These are phyloP conservation scores for Fusarium nanum DNA, from an alignment of 2,329 filamentous ascomycete species.

Conservation along the genomic window DNA sequence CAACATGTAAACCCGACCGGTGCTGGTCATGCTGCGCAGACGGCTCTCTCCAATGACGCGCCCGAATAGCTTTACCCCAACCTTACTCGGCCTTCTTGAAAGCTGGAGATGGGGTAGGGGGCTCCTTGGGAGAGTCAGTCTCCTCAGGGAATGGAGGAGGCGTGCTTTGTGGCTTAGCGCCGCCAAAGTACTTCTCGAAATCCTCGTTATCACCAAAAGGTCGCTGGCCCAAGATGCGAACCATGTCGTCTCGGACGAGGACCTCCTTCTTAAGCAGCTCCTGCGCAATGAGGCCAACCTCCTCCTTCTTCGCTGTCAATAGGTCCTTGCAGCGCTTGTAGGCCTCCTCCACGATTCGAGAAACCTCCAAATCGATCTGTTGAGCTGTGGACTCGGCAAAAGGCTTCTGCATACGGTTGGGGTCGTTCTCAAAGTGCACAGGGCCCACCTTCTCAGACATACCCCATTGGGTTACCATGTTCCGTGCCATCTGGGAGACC, in stretches of 20 bases:
- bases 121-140: slow-evolving; percentile 55
- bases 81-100: slow-evolving; percentile 49
- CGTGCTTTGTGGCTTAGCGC: slow-evolving; percentile 65
- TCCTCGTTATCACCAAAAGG: slow-evolving; percentile 87
- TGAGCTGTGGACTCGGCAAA: slow-evolving; percentile 95
- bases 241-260: slow-evolving; percentile 89
- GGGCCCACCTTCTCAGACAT: slow-evolving; percentile 97
- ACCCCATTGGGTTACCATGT: slow-evolving; percentile 99
- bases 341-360: slow-evolving; percentile 89
- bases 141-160: slow-evolving; percentile 66
- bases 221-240: slow-evolving; percentile 84
- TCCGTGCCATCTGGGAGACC: slow-evolving; percentile 93
- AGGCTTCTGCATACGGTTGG: slow-evolving; percentile 88
- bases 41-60: slow-evolving; percentile 2
- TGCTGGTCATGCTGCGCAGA: neutral
- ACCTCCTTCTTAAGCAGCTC: slow-evolving; percentile 94
- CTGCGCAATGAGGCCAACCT: slow-evolving; percentile 91
- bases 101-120: slow-evolving; percentile 54
- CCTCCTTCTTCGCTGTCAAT: slow-evolving; percentile 84
- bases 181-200: slow-evolving; percentile 93
- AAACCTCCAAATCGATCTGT: slow-evolving; percentile 91
- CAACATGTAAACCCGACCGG: neutral
- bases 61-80: slow-evolving; percentile 14
- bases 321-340: slow-evolving; percentile 91
- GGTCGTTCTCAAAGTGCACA: slow-evolving; percentile 87